A percentile compares a stretch with the other conserved stretches of the same genome.
Conservation (phyloP, 2,329 filamentous ascomycete genomes). For the Sphaceloma murrayae region DNA sequence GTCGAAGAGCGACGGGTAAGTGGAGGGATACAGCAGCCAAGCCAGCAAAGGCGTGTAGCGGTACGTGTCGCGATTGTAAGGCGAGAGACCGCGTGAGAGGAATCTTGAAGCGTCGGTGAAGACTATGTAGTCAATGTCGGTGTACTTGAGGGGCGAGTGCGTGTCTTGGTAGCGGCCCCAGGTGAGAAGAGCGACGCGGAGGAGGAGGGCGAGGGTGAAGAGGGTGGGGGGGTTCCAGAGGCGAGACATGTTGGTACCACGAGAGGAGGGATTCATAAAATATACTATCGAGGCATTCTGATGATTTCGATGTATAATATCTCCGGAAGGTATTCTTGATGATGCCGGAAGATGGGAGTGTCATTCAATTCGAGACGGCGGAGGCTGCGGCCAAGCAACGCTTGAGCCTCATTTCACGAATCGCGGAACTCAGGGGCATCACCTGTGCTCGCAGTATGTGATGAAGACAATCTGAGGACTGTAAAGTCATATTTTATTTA, state of each 20-base stretch:
- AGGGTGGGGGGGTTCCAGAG: constrained; percentile 23
- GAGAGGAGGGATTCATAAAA: no score
- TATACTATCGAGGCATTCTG: background rate
- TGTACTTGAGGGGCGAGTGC: constrained; percentile 88
- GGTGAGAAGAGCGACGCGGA: constrained; percentile 65
- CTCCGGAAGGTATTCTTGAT: background rate
- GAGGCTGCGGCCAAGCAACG: no score
- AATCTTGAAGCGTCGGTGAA: constrained; percentile 92
- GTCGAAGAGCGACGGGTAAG: constrained; percentile 59
- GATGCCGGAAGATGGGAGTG: background rate
- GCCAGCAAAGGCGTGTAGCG: constrained; percentile 91
- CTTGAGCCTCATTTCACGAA: no score
- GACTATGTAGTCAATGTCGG: constrained; percentile 96
- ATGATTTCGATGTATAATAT: background rate
- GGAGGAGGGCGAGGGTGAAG: constrained; percentile 42
- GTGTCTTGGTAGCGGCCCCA: constrained; percentile 93
- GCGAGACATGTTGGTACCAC: constrained; percentile 2
- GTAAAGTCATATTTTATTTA: no score
- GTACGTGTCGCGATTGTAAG: constrained; percentile 87
- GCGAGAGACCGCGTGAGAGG: constrained; percentile 56
- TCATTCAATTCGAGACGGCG: no score
- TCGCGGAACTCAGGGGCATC: no score
- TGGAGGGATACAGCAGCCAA: constrained; percentile 79
- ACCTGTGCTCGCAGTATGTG: no score
- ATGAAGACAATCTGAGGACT: no score